Evolutionary conservation across 2,329 filamentous ascomycete species (phyloP), one percentile per base, ranked within the genome.

Genomic region (Penicillium sp.): DNA sequence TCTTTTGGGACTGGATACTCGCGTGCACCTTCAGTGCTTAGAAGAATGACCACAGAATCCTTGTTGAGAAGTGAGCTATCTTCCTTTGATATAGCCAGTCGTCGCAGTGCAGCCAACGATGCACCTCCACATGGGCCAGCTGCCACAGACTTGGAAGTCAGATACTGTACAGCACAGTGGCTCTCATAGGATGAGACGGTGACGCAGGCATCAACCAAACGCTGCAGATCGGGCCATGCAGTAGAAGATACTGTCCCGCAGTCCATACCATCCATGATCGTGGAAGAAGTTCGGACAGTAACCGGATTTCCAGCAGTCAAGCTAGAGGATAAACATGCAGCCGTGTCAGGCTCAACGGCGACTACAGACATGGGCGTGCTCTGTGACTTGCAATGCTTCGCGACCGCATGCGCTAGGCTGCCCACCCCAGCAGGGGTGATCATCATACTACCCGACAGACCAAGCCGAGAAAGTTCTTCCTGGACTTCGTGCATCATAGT

Each of bases 211-310:
- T 89, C 84, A 0, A 90, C 79, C 0, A 85, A 82, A 0, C 75
- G 67, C 8, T 76, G 71, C 4, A 92, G 68, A 0, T 84, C 67
- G 0, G 83, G 78, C 86, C 87, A 92, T 0, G 88, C 85, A 0
- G 81, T 84, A 0, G 76, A 76, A 0, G 87, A 89, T 0, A 89
- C 78, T 0, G 85, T 89, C 0, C 87, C 88, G 58, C 88, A 92
- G 61, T 89, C 85, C 76, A 92, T 82, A 0, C 88, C 89, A 38
- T 81, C 80, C 88, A 92, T 91, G 63, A 89, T 89, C 0, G 86
- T 90, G 3, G 82, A 74, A 0, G 75, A 76, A 0, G 87, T 89
- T 8, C 69, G 56, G 1, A 88, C 78, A 0, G 81, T 70, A 0
- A 76, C 78, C 3, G 79, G 72, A 35, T 78, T 63, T 0, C 82